Evolutionary conservation across 176 grass and related monocot genomes (phyloP), one percentile per base, ranked within the genome.

Genomic region (Areca catechu): DNA sequence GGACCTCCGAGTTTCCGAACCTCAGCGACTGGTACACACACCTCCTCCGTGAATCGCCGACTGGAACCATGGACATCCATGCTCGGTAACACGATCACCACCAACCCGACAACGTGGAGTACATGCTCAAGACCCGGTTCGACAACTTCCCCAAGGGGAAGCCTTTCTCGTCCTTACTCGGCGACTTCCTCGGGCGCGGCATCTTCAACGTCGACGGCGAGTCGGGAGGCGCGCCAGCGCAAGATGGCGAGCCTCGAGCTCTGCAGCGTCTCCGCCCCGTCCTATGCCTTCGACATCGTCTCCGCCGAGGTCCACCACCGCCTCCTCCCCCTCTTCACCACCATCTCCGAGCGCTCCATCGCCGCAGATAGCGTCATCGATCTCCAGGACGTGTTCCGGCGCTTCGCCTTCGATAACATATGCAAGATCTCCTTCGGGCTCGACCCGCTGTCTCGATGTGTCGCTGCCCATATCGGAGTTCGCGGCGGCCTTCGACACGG

Each of bases 181-280:
- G 84, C 0, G 89, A 95, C 63, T 66, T 95, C 54, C 89, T 95
- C 56, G 89, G 89, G 49, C 29, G 65, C 15, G 89, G 89, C 72
- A 95, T 95, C 71, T 95, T 95, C 75, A 95, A 95, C 81, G 72
- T 85, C 54, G 89, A 95, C 52, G 89, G 89, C 53, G 53, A 50
- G 22, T 50, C 60, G 0, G 89, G n/a, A n/a, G 89, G 89, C 65
- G n/a, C 83, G 77, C 78, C 89, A 95, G 70, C 89, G 89, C 57
- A 95, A 95, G 89, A 79, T 89, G 85, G 85, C 89, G 16, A 89
- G 85, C 70, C 85, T 85, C 72, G 89, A 88, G 73, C 84, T 95
- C 48, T 78, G 89, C 51, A 89, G 89, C 68, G 69, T 82, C 57
- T 67, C 72, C 6, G 85, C 89, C 6, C 78, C 85, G 17, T 77